Conservation (phyloP, 495 filamentous ascomycete genomes). For the Elaphomyces granulatus region DNA sequence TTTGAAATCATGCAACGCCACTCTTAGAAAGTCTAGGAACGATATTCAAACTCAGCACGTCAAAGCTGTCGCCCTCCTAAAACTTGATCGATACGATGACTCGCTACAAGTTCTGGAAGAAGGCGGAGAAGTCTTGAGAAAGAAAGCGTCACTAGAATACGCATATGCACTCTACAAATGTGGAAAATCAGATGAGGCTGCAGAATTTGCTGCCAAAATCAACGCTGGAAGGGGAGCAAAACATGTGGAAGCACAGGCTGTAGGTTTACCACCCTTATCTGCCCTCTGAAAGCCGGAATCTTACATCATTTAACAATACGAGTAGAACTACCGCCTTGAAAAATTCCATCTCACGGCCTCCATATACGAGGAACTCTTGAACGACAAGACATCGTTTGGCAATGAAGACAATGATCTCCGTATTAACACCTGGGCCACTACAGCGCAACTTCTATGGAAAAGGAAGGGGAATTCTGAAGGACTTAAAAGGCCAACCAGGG, state of each 20-base stretch:
- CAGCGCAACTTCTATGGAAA: slow-evolving; percentile 80
- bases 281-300: neutral
- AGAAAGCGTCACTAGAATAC: slow-evolving; percentile 57
- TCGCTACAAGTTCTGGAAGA: slow-evolving; percentile 63
- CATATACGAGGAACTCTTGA: slow-evolving; percentile 50
- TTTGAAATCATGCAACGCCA: slow-evolving; percentile 54
- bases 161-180: slow-evolving; percentile 88
- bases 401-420: slow-evolving; percentile 74
- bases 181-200: slow-evolving; percentile 61
- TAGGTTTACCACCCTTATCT: slow-evolving; percentile 20
- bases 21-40: slow-evolving; percentile 45
- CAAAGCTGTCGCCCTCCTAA: slow-evolving; percentile 73
- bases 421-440: slow-evolving; percentile 69
- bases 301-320: slow-evolving; percentile 2
- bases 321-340: slow-evolving; percentile 66
- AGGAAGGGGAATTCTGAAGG: slow-evolving; percentile 39
- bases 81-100: slow-evolving; percentile 89
- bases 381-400: slow-evolving; percentile 28
- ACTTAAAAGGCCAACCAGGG: slow-evolving; percentile 44
- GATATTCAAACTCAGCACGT: slow-evolving; percentile 59
- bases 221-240: slow-evolving; percentile 45
- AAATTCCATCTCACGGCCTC: slow-evolving; percentile 57
- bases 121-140: slow-evolving; percentile 51
- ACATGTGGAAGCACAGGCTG: slow-evolving; percentile 82
- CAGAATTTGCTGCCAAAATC: slow-evolving; percentile 36